A percentile compares a stretch with the other conserved stretches of the same genome.
phyloP scores from a whole-genome alignment of 2,329 filamentous ascomycete genomes.

The Drechslerella dactyloides region DNA sequence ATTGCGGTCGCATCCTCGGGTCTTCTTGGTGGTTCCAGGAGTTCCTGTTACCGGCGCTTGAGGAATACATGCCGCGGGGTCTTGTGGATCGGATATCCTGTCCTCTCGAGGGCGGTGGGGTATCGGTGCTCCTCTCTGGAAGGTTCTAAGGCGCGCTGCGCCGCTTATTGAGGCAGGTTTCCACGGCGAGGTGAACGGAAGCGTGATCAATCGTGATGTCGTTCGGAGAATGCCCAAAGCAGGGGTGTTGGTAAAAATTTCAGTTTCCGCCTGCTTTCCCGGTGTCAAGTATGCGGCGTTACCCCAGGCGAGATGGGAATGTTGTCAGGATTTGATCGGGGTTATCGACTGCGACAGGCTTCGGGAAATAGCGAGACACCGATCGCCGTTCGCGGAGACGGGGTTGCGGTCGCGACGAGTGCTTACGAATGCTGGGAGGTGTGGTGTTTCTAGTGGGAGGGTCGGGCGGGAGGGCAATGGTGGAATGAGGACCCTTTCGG shows the following conservation, averaged over 20 bases:
- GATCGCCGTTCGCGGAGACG: background rate
- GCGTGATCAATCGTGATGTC: background rate
- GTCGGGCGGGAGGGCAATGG: conserved; percentile 57
- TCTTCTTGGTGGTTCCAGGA: conserved; percentile 49
- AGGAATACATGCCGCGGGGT: conserved; percentile 36
- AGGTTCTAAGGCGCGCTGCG: conserved; percentile 33
- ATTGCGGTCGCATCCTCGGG: conserved; percentile 42
- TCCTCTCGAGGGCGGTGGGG: conserved; percentile 19
- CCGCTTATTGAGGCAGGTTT: conserved; percentile 13
- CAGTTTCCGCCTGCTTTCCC: background rate
- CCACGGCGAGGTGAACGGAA: background rate
- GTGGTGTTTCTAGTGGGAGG: conserved; percentile 55
- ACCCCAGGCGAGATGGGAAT: too few species aligned
- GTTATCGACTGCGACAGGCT: too few species aligned
- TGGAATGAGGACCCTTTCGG: conserved; percentile 56
- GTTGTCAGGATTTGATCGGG: too few species aligned
- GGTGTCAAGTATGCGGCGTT: background rate
- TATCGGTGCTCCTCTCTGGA: conserved; percentile 12
- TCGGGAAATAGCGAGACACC: too few species aligned
- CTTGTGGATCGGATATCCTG: conserved; percentile 16
- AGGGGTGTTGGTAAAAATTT: background rate
- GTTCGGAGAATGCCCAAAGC: background rate
- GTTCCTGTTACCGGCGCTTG: conserved; percentile 34
- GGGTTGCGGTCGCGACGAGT: background rate
- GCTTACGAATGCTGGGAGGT: background rate